These are phyloP conservation scores for Malassezia nana DNA, from an alignment of 1,284 basidiomycete genomes.

Conservation along the genomic window DNA sequence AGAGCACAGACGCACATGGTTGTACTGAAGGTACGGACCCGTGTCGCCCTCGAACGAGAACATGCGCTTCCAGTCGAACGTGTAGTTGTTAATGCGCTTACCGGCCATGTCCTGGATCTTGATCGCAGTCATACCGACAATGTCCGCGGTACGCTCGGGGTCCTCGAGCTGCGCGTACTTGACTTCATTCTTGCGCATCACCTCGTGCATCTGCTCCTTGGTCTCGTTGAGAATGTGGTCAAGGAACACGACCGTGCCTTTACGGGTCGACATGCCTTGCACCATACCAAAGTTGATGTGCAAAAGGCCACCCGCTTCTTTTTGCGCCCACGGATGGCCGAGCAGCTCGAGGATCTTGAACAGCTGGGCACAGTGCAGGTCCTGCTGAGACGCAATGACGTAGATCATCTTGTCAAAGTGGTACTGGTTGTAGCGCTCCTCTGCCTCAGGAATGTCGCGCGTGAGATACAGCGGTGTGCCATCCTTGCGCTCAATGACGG, in stretches of 20 bases:
- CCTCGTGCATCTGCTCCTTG: conserved; percentile 81
- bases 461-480: conserved; percentile 96
- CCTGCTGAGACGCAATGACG: conserved; percentile 87
- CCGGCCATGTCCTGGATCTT: conserved; percentile 98
- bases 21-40: conserved; percentile 62
- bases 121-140: conserved; percentile 88
- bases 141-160: conserved; percentile 67
- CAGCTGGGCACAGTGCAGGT: conserved; percentile 82
- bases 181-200: conserved; percentile 87
- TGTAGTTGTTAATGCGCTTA: conserved; percentile 95
- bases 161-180: conserved; percentile 85
- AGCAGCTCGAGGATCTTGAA: conserved; percentile 90
- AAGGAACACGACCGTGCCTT: conserved; percentile 90
- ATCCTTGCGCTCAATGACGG: conserved; percentile 87
- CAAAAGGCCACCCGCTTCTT: conserved; percentile 56
- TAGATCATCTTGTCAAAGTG: conserved; percentile 95
- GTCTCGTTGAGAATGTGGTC: conserved; percentile 89
- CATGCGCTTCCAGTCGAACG: conserved; percentile 89
- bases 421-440: conserved; percentile 62
- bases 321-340: conserved; percentile 69
- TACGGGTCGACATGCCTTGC: conserved; percentile 92
- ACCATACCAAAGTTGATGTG: conserved; percentile 91
- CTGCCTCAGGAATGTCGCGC: conserved; percentile 89
- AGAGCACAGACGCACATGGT: conserved; percentile 80
- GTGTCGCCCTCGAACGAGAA: conserved; percentile 94